phyloP scores from a whole-genome alignment of 345 rosid genomes.

The Orychophragmus violaceus region DNA sequence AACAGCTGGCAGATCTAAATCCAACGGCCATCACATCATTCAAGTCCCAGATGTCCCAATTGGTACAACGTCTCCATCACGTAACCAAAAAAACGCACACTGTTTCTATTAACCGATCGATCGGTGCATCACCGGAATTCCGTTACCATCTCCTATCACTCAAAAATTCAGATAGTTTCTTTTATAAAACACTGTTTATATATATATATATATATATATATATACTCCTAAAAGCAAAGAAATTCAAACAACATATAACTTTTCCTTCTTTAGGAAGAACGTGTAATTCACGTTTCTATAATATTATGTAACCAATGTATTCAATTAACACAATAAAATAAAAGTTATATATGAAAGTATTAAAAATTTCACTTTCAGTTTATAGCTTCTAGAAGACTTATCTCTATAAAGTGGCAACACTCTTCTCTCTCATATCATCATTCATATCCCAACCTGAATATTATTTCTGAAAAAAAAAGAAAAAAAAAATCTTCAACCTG shows the following conservation, averaged over 20 bases:
- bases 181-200: too few species aligned
- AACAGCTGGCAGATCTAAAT: not conserved
- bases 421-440: constrained; percentile 7
- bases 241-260: not conserved
- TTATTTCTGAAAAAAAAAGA: not conserved
- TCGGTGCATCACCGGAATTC: not conserved
- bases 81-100: not conserved
- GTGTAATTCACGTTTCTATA: not conserved
- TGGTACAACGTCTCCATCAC: constrained; percentile 11
- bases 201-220: too few species aligned
- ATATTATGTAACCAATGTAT: not conserved
- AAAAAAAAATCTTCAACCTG: not conserved
- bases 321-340: not conserved
- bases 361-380: constrained; percentile 3
- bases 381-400: constrained; percentile 14
- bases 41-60: not conserved
- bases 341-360: not conserved
- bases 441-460: not conserved
- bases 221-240: constrained; percentile 1
- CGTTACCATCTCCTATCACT: not conserved
- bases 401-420: constrained; percentile 30
- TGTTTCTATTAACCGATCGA: constrained; percentile 2
- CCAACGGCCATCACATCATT: constrained; percentile 11
- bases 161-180: not conserved
- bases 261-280: not conserved